These are phyloP conservation scores for Saccharomyces hybrid DNA, from an alignment of 1,139 yeast species.

Conservation along the genomic window DNA sequence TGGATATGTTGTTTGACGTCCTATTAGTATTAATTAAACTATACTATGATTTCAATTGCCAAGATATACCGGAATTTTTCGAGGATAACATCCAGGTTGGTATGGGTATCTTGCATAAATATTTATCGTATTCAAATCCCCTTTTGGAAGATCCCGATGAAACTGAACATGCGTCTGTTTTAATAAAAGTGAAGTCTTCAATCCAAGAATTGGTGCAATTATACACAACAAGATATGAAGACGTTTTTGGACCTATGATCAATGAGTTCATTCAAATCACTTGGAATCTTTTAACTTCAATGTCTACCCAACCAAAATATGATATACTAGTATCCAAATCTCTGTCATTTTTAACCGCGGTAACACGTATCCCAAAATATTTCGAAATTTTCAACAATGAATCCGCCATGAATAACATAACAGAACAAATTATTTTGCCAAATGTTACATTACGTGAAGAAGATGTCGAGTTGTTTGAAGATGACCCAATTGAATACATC, in stretches of 20 bases:
- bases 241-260: slow-evolving; percentile 71
- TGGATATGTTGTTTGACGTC: slow-evolving; percentile 58
- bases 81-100: slow-evolving; percentile 80
- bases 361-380: slow-evolving; percentile 61
- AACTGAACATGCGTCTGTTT: slow-evolving; percentile 64
- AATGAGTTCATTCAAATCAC: slow-evolving; percentile 72
- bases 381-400: slow-evolving; percentile 60
- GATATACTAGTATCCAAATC: slow-evolving; percentile 81
- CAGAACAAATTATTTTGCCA: slow-evolving; percentile 80
- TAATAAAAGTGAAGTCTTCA: slow-evolving; percentile 71
- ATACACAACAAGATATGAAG: slow-evolving; percentile 86
- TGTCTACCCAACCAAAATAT: slow-evolving; percentile 65
- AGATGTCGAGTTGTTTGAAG: slow-evolving; percentile 91
- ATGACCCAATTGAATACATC: slow-evolving; percentile 89
- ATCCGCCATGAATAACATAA: slow-evolving; percentile 62
- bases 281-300: slow-evolving; percentile 67
- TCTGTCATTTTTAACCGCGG: slow-evolving; percentile 73
- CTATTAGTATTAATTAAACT: slow-evolving; percentile 66
- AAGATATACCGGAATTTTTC: slow-evolving; percentile 95
- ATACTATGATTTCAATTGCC: slow-evolving; percentile 90
- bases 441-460: slow-evolving; percentile 75
- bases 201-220: slow-evolving; percentile 80
- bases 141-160: slow-evolving; percentile 46
- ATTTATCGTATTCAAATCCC: slow-evolving; percentile 53
- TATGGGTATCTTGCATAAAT: slow-evolving; percentile 76